Evolutionary conservation across 257 asterid species (phyloP).

Genomic region (Jaltomata sinuosa): DNA sequence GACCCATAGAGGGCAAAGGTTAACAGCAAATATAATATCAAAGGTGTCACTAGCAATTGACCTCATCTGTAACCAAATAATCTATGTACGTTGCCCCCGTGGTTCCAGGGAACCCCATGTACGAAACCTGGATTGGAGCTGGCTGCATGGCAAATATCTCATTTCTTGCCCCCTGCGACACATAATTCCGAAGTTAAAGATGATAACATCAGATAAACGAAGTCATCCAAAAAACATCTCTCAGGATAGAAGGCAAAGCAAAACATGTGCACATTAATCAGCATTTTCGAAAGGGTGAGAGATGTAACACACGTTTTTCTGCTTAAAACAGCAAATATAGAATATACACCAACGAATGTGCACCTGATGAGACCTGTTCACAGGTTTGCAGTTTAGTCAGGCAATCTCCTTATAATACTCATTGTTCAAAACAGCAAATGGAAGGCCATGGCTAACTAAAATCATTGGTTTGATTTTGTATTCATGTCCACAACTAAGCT

Average conservation of each 20-base stretch:
- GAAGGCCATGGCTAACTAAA: not conserved
- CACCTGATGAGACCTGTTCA: not conserved
- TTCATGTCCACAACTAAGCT: not conserved
- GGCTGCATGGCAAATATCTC: slow-evolving; percentile 99
- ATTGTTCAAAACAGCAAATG: not conserved
- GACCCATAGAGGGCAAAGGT: not conserved
- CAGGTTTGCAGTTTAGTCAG: not conserved
- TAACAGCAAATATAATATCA: not conserved
- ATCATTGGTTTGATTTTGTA: not conserved
- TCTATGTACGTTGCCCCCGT: slow-evolving; percentile 92
- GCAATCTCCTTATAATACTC: not conserved
- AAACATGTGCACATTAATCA: not conserved
- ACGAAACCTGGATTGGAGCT: slow-evolving; percentile 98
- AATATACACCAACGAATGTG: not conserved
- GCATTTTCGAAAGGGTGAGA: not conserved
- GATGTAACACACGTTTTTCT: not conserved
- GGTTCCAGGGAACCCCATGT: slow-evolving; percentile 99
- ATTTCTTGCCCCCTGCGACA: slow-evolving; percentile 91
- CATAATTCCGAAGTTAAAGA: not conserved
- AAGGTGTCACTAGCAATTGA: slow-evolving; percentile 3
- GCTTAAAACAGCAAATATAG: not conserved
- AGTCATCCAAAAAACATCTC: not conserved
- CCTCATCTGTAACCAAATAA: slow-evolving; percentile 97
- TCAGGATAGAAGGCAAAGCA: not conserved
- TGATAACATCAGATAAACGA: not conserved